Percentiles rank a stretch among this genome's conserved stretches.
Evolutionary conservation across 202 grass and related monocot genomes (phyloP).

Genomic region (Eragrostis tef): DNA sequence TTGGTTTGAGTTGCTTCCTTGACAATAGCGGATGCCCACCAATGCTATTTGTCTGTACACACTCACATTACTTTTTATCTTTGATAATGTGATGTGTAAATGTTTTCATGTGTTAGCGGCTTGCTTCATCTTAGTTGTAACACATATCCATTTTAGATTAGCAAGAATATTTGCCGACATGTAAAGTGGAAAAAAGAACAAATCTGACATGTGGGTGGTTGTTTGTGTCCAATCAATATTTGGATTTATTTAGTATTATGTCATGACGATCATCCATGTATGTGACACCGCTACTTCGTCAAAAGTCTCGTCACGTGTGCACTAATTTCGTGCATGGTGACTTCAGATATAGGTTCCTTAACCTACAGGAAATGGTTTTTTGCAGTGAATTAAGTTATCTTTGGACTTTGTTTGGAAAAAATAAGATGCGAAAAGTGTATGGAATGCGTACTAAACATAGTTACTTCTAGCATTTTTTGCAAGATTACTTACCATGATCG

Average conservation of each 20-base stretch:
- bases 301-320: neutral
- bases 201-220: neutral
- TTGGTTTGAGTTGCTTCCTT: neutral
- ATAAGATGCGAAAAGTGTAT: too few relatives aligned
- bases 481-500: too few relatives aligned
- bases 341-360: neutral
- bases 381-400: neutral
- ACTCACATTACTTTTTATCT: neutral
- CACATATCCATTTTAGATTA: neutral
- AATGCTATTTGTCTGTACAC: neutral
- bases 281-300: neutral
- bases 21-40: neutral
- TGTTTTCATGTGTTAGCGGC: neutral
- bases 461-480: too few relatives aligned
- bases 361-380: neutral
- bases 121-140: neutral
- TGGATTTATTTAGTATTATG: neutral
- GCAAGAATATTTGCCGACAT: neutral
- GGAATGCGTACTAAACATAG: too few relatives aligned
- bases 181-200: neutral
- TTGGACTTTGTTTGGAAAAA: neutral
- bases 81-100: neutral
- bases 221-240: too few relatives aligned
- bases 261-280: neutral
- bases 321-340: neutral